These are phyloP conservation scores for Collybia nuda DNA, from an alignment of 768 basidiomycete species.

Conservation along the genomic window DNA sequence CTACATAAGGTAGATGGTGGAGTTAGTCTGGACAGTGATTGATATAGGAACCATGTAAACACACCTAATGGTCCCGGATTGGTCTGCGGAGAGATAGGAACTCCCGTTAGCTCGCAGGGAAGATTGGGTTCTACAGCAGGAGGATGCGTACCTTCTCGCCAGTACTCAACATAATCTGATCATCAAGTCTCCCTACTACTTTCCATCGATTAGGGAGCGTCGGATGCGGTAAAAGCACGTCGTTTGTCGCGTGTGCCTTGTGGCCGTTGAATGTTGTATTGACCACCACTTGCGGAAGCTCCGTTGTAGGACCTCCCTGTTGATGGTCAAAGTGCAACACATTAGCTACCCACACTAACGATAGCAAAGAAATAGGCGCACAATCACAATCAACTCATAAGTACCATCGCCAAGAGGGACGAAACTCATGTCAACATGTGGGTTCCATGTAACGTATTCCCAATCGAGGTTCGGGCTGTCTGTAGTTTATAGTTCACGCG, in stretches of 20 bases:
- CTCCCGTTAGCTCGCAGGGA: too few species aligned
- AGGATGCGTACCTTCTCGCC: slow-evolving; percentile 16
- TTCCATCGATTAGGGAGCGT: slow-evolving; percentile 18
- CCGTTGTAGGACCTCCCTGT: slow-evolving; percentile 2
- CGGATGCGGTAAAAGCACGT: slow-evolving; percentile 25
- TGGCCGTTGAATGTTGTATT: slow-evolving; percentile 11
- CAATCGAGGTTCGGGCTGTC: slow-evolving; percentile 8
- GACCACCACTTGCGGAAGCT: background rate
- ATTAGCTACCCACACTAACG: background rate
- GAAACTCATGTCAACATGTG: slow-evolving; percentile 2
- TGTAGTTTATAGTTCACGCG: background rate
- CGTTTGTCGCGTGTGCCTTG: slow-evolving; percentile 18
- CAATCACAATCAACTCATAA: slow-evolving; percentile 5
- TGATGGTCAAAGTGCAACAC: background rate
- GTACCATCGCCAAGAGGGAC: slow-evolving; percentile 6
- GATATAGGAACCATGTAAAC: background rate
- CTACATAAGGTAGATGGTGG: slow-evolving; percentile 28
- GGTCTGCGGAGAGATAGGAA: background rate
- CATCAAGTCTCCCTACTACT: slow-evolving; percentile 20
- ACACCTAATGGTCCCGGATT: background rate
- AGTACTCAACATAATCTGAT: slow-evolving; percentile 21
- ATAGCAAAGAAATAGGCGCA: background rate
- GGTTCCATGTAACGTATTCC: slow-evolving; percentile 4
- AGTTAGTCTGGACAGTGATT: slow-evolving; percentile 25
- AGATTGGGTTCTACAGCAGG: too few species aligned